Base-by-base conservation (phyloP, 108 stramenopile species). In the Cyclotella choctawhatcheeana region DNA sequence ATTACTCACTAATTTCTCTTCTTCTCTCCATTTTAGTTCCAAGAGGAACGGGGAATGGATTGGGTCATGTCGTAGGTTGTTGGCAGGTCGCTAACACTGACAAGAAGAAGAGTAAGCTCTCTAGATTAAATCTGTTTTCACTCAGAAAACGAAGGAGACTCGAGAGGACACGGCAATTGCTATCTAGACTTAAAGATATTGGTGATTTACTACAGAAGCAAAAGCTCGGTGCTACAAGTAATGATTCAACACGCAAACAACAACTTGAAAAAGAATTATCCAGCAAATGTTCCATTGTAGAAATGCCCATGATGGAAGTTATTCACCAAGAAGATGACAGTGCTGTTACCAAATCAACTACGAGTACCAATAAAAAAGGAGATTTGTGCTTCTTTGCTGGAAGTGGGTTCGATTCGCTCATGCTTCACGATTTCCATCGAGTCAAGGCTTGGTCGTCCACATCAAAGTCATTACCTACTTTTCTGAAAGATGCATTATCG, bases 301-400 rank as follows among this genome's bases (percentile, higher is more conserved):
- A 89, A 60, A 43, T 87, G 73, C 86, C 86, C 17, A 44, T 89
- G 73, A 81, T 89, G 66, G 73, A 86, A 73, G 83, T 89, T 2
- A 69, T 56, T 29, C 75, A 64, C 50, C 52, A 40, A 40, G 37
- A 40, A 40, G 37, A 40, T 40, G 8, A 40, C 37, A 40, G 37
- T 40, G 6, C 37, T 10, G 37, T 12, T 40, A 12, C 37, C 6
- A 6, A 6, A 6, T 10, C 37, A 40, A 40, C 37, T 12, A 10
- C 37, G 12, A 40, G 8, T 10, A 64, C 3, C 64, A 50, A 35
- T n/a, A 64, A 25, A 5, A 82, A 72, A 51, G 77, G 79, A 35
- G 82, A 88, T 27, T 66, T 87, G 20, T 89, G 88, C 73, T 89
- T 89, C 86, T 87, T 92, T 75, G 90, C 88, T 24, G 90, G 90